Percentiles rank a stretch among this genome's conserved stretches.
phyloP scores from a whole-genome alignment of 441 rosid species.

The Populus trichocarpa region DNA sequence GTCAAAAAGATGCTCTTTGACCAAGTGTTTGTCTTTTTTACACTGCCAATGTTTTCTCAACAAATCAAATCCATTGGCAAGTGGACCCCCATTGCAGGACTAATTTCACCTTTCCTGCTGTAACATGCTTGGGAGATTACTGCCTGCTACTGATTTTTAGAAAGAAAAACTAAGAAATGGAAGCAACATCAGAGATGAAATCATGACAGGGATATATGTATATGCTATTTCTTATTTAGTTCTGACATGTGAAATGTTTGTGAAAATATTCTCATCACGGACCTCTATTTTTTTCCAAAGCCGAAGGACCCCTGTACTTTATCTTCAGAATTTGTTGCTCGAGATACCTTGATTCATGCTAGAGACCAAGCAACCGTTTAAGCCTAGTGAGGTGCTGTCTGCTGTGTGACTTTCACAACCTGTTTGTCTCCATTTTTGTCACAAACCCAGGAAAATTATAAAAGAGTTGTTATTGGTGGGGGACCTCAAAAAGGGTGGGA shows the following conservation, averaged over 20 bases:
- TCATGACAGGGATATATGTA: no score
- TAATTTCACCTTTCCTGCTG: neutral
- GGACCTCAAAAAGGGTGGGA: neutral
- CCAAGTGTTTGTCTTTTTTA: neutral
- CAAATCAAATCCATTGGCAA: neutral
- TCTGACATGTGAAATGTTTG: neutral
- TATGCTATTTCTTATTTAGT: neutral
- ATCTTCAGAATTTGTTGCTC: neutral
- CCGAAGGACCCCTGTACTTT: neutral
- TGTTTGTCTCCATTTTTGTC: neutral
- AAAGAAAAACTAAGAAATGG: neutral
- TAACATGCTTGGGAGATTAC: neutral
- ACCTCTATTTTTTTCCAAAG: neutral
- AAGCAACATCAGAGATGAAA: neutral
- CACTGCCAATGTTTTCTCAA: no score
- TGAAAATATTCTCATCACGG: neutral
- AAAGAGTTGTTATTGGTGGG: neutral
- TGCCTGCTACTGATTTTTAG: no score
- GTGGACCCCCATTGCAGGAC: neutral
- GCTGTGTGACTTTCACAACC: neutral
- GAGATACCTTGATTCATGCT: neutral
- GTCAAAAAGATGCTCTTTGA: conserved; percentile 8
- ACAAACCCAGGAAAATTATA: neutral
- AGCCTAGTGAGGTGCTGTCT: neutral
- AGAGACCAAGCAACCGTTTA: neutral